These are phyloP conservation scores for Firmiana major DNA, from an alignment of 345 rosid species.

Conservation along the genomic window DNA sequence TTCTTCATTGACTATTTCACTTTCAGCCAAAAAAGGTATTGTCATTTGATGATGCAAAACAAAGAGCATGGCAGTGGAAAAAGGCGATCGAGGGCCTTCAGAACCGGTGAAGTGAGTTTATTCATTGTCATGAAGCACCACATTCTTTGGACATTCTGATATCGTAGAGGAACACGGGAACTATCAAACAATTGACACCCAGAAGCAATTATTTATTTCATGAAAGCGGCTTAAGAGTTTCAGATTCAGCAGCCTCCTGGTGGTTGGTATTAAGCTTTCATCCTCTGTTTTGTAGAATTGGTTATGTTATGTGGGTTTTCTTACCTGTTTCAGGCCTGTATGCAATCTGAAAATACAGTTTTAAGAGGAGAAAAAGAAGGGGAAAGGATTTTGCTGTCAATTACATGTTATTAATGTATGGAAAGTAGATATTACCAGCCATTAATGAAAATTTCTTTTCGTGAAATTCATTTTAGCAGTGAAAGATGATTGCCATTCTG, in stretches of 20 bases:
- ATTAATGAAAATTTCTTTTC: constrained; percentile 25
- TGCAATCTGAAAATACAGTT: constrained; percentile 8
- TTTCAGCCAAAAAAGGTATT: constrained; percentile 94
- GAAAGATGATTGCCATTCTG: neutral
- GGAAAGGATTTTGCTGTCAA: constrained; percentile 13
- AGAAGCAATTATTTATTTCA: constrained; percentile 24
- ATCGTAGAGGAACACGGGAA: constrained; percentile 23
- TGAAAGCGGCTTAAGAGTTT: constrained; percentile 17
- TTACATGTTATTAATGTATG: constrained; percentile 19
- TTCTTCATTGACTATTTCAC: neutral
- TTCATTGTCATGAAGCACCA: constrained; percentile 7
- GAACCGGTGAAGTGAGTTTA: constrained; percentile 44
- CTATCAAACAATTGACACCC: constrained; percentile 12
- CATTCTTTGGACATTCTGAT: constrained; percentile 26
- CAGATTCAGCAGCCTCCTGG: constrained; percentile 23
- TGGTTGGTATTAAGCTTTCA: neutral
- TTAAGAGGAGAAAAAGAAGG: neutral
- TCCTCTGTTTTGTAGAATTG: constrained; percentile 8
- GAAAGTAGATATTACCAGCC: constrained; percentile 17
- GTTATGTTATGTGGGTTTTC: neutral
- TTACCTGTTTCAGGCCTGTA: constrained; percentile 2
- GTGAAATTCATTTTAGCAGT: neutral
- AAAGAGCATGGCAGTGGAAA: constrained; percentile 90
- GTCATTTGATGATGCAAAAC: constrained; percentile 89
- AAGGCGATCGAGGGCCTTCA: constrained; percentile 93